Conservation (phyloP, 768 basidiomycete genomes). For the Collybia nuda region DNA sequence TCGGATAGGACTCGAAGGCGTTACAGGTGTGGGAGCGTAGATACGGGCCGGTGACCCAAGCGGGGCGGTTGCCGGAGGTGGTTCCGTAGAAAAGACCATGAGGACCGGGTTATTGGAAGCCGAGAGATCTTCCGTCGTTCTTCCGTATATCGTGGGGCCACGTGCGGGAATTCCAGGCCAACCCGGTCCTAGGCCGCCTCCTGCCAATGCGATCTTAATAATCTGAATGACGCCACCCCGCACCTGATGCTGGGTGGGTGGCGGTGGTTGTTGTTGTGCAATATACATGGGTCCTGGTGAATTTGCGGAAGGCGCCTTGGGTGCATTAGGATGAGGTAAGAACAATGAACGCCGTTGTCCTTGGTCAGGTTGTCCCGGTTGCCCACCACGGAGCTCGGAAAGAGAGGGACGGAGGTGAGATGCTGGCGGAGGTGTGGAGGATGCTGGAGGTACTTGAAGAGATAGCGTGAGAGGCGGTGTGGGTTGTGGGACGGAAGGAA, state of each 20-base stretch:
- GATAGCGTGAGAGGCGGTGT: constrained; percentile 9
- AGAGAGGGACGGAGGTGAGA: constrained; percentile 30
- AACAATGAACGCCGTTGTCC: constrained; percentile 38
- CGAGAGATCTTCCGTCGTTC: constrained; percentile 50
- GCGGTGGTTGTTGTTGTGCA: constrained; percentile 13
- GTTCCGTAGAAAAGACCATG: constrained; percentile 59
- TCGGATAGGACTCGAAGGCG: constrained; percentile 4
- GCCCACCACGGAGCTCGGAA: constrained; percentile 26
- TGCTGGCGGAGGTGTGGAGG: constrained; percentile 11
- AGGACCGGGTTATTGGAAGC: constrained; percentile 56
- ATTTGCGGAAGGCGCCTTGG: constrained; percentile 33
- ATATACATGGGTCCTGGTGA: constrained; percentile 65
- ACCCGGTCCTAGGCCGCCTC: constrained; percentile 1
- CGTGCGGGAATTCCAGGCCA: neutral
- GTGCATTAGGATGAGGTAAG: constrained; percentile 46
- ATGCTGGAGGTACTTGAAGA: neutral
- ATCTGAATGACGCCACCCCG: constrained; percentile 17
- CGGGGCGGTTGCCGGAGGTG: constrained; percentile 27
- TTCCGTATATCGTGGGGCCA: constrained; percentile 62
- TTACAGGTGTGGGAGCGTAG: neutral
- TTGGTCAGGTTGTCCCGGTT: constrained; percentile 26
- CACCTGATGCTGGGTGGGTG: constrained; percentile 4
- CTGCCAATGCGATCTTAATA: constrained; percentile 27
- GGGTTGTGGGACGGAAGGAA: constrained; percentile 10
- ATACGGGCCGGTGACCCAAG: constrained; percentile 5